A percentile compares a stretch with the other conserved stretches of the same genome.
phyloP scores from a whole-genome alignment of 169 alveolate species.

The Fabrea salina region DNA sequence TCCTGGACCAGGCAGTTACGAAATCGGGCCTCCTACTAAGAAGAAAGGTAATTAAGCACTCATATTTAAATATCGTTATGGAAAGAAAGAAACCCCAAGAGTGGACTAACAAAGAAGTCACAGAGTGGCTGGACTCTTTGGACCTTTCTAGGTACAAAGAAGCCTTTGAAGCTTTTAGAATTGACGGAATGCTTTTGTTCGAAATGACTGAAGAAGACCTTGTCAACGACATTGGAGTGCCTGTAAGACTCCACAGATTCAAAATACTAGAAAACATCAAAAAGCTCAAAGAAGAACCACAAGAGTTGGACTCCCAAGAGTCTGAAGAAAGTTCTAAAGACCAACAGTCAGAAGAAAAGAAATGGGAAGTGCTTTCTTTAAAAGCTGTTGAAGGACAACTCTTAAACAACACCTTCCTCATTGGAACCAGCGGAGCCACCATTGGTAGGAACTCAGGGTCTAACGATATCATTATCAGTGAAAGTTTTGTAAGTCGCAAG shows the following conservation, averaged over 20 bases:
- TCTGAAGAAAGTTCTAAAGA: not conserved
- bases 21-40: conserved; percentile 17
- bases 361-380: conserved; percentile 45
- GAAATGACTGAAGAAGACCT: conserved; percentile 55
- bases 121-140: conserved; percentile 44
- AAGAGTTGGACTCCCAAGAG: too few relatives aligned
- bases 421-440: conserved; percentile 53
- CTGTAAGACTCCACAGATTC: conserved; percentile 54
- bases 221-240: conserved; percentile 46
- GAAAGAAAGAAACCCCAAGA: conserved; percentile 15
- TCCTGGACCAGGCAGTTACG: conserved; percentile 58
- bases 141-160: conserved; percentile 44
- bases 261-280: conserved; percentile 51
- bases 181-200: conserved; percentile 53
- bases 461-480: conserved; percentile 54
- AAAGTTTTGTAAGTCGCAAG: conserved; percentile 49
- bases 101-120: conserved; percentile 25
- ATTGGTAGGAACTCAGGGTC: conserved; percentile 58
- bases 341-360: conserved; percentile 27
- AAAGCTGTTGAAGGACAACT: conserved; percentile 63
- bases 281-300: conserved; percentile 31
- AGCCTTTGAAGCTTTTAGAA: conserved; percentile 39
- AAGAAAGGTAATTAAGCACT: too few relatives aligned
- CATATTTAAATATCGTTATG: too few relatives aligned
- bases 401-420: conserved; percentile 38